Evolutionary conservation across 2,329 filamentous ascomycete genomes (phyloP).

Genomic region (Diaporthe humulicola): DNA sequence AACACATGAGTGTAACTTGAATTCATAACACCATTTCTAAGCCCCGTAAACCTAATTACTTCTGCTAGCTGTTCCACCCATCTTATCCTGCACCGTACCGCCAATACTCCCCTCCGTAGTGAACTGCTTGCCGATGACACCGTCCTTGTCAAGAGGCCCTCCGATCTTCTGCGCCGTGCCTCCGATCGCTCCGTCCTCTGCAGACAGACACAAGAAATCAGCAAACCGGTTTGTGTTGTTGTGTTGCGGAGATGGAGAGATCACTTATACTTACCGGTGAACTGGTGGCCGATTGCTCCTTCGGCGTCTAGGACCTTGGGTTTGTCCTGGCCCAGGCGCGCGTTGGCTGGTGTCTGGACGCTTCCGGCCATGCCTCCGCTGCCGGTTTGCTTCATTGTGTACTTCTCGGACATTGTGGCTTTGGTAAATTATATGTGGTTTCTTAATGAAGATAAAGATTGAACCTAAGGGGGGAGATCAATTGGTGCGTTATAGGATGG

Average conservation of each 20-base stretch:
- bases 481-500: no score
- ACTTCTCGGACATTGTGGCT: slow-evolving; percentile 39
- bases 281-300: slow-evolving; percentile 67
- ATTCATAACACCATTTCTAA: no score
- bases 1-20: no score
- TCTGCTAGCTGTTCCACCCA: slow-evolving; percentile 54
- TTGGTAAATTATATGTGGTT: not conserved
- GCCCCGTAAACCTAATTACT: slow-evolving; percentile 14
- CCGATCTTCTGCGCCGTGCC: slow-evolving; percentile 64
- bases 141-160: slow-evolving; percentile 63
- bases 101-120: slow-evolving; percentile 65
- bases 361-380: slow-evolving; percentile 38
- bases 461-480: no score
- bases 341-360: slow-evolving; percentile 44
- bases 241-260: not conserved
- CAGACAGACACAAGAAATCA: not conserved
- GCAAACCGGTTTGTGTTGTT: not conserved
- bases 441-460: not conserved
- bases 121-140: slow-evolving; percentile 68
- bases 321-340: slow-evolving; percentile 45
- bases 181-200: slow-evolving; percentile 63
- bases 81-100: slow-evolving; percentile 61
- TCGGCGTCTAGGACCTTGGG: slow-evolving; percentile 61
- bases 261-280: slow-evolving; percentile 57
- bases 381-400: slow-evolving; percentile 34